Evolutionary conservation across 345 rosid genomes (phyloP), one percentile per base, ranked within the genome.

Genomic region (Syzygium oleosum): DNA sequence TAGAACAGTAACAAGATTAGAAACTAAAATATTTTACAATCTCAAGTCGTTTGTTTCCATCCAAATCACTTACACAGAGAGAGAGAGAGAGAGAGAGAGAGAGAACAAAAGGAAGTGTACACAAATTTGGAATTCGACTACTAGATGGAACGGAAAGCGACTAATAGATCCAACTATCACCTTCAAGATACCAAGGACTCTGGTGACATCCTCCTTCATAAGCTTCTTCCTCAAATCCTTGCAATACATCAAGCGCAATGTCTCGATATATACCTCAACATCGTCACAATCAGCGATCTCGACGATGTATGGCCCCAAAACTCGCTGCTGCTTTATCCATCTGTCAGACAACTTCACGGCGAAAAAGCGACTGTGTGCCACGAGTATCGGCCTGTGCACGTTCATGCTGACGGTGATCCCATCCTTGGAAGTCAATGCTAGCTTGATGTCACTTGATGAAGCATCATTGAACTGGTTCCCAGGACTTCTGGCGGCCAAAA

Each of bases 231-330:
- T 97, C 86, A 97, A 92, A 92, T 97, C 99, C 88, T 94, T 93
- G 34, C 97, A 97, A 65, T 97, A 97, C 99, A 98, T 98, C 88
- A 98, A 88, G 92, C 97, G 94, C 91, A 98, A 87, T 14, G 98
- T 96, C 95, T 98, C 99, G 19, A 98, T 93, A 84, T 98, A 98
- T 12, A 98, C 97, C 94, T 98, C 99, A 59, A 98, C 97, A 89
- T 97, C 99, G 86, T 97, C 99, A 84, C 99, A 98, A 89, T 97
- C 99, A 2, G 98, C 95, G 89, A 98, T 97, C 95, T 98, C 99
- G 87, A 98, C 98, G 34, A 93, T 92, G 80, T 87, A 91, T 3
- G 98, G 98, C 85, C 89, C 92, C 27, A 93, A 87, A 21, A 92
- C 89, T 85, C 90, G 87, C 52, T 91, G 88, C 92, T 95, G 97